Base-by-base conservation (phyloP, 371 early-diverging fungal species). In the Rhizopus arrhizus region DNA sequence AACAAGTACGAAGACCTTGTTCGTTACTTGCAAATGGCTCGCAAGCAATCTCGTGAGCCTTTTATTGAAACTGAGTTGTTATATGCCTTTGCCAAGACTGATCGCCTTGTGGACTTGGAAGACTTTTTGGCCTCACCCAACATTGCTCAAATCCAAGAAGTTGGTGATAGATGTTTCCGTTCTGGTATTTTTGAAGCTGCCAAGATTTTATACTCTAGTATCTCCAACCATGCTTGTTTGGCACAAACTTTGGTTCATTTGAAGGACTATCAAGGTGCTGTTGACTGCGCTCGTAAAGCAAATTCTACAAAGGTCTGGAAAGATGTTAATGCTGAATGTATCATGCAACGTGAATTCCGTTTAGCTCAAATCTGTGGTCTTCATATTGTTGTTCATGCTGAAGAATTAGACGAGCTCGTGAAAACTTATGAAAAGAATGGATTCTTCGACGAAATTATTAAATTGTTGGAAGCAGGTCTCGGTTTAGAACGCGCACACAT, bases 351-450 rank as follows among this genome's bases (percentile, higher is more conserved):
- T 35, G 97, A 97, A 80, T 97, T 95, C 88, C 88, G 95, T 13
- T 78, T 98, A 42, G 98, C 99, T 32, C 96, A 98, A 77, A 95
- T 96, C 56, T 98, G 99, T 73, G 99, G 95, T 65, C 85, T 98
- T 42, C 88, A 96, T 62, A 75, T 98, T 68, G 89, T 98, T 57
- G 89, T 98, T 9, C 97, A 98, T 62, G 95, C 99, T 36, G 99
- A 98, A 62, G 98, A 98, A 76, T 82, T 98, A 46, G 92, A 92
- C 56, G 86, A 89, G 16, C 73, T 98, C 53, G 87, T 94, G 62
- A 82, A 85, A 57, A 74, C 90, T 9, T 98, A 98, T 73, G 97
- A 97, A 73, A 64, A 78, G 55, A 84, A 86, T 47, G 99, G 97
- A 31, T 85, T 85, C 78, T 89, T 96, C 69, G 91, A 94, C 35